Evolutionary conservation across 2,329 filamentous ascomycete genomes (phyloP).

Genomic region (Thelonectria blattea): DNA sequence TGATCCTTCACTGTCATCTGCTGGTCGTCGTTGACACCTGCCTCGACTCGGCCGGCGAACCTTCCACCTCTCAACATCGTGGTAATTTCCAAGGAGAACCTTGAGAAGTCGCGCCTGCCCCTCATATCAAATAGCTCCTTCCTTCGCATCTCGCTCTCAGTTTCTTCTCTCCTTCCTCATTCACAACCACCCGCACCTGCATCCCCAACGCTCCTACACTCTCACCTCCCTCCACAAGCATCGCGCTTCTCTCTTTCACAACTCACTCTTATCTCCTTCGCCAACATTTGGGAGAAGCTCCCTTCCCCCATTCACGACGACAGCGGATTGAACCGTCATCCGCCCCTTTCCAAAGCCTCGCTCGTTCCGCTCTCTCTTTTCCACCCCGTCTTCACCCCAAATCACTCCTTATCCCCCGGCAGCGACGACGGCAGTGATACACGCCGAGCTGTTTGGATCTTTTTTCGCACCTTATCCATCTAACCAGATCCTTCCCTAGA

Average conservation of each 20-base stretch:
- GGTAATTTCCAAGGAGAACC: not conserved
- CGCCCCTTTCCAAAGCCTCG: slow-evolving; percentile 23
- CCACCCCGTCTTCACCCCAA: slow-evolving; percentile 14
- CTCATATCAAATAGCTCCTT: no score
- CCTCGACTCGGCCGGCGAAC: not conserved
- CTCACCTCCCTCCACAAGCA: slow-evolving; percentile 3
- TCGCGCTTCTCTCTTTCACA: slow-evolving; percentile 10
- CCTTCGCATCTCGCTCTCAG: not conserved
- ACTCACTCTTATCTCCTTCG: slow-evolving; percentile 1
- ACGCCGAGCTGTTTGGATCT: slow-evolving; percentile 16
- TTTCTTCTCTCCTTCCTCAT: not conserved
- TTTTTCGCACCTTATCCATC: slow-evolving; percentile 25
- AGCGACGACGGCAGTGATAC: slow-evolving; percentile 15
- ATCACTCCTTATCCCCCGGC: slow-evolving; percentile 12
- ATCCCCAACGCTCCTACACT: slow-evolving; percentile 2
- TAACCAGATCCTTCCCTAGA: slow-evolving; percentile 42
- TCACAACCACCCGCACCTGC: not conserved
- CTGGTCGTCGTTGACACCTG: not conserved
- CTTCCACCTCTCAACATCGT: not conserved
- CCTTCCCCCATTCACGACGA: slow-evolving; percentile 20
- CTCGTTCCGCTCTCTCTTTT: slow-evolving; percentile 11
- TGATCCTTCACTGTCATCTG: not conserved
- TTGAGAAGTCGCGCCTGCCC: not conserved
- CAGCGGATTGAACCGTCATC: slow-evolving; percentile 18
- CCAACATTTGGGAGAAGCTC: slow-evolving; percentile 9